Conservation (phyloP, 768 basidiomycete species). For the Mycena leptocephala region DNA sequence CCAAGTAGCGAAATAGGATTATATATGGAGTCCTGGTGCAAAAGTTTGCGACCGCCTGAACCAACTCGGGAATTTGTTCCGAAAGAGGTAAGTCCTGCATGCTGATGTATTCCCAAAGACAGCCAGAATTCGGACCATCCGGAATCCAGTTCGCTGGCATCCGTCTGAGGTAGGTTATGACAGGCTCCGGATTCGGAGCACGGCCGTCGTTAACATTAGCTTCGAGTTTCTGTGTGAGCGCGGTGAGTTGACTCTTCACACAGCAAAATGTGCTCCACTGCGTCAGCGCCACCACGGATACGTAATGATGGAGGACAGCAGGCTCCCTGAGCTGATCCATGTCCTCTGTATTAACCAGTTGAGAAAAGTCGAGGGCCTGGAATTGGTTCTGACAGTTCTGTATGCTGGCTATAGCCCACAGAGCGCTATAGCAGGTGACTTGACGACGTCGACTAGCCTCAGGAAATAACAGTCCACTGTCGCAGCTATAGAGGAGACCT, state of each 20-base stretch:
- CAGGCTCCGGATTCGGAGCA: neutral
- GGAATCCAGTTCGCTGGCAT: no score
- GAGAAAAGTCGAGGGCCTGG: neutral
- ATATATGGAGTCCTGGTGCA: neutral
- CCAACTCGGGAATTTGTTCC: neutral
- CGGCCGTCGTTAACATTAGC: neutral
- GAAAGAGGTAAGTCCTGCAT: no score
- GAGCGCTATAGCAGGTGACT: conserved; percentile 14
- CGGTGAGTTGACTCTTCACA: neutral
- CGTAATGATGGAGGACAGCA: neutral
- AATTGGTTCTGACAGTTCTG: neutral
- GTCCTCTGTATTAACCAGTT: neutral
- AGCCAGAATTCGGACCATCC: no score
- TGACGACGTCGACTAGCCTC: neutral
- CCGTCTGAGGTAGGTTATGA: neutral
- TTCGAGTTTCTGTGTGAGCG: neutral
- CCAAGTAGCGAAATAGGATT: neutral
- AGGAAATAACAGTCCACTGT: neutral
- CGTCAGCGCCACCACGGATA: neutral
- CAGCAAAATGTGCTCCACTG: neutral
- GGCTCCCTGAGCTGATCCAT: neutral
- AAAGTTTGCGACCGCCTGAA: neutral
- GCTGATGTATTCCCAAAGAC: neutral
- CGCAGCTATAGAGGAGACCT: neutral
- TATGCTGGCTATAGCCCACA: conserved; percentile 17